Conservation (phyloP, 2,329 filamentous ascomycete species). For the Cryphonectria parasitica region DNA sequence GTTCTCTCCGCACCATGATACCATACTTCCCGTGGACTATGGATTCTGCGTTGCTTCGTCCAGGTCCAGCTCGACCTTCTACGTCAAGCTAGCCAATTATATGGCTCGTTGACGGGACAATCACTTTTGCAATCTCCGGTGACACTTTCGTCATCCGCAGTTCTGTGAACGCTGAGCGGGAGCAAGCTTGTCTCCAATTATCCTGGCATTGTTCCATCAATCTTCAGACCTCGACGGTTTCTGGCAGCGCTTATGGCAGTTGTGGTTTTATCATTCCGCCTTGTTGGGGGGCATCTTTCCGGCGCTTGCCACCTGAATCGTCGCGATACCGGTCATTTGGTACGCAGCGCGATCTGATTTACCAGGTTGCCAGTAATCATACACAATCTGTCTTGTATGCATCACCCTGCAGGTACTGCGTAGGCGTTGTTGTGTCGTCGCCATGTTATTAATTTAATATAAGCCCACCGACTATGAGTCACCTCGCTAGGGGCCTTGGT, state of each 20-base stretch:
- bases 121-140: conserved; percentile 52
- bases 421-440: neutral
- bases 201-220: conserved; percentile 53
- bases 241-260: neutral
- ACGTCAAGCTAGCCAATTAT: conserved; percentile 25
- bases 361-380: neutral
- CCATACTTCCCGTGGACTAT: conserved; percentile 32
- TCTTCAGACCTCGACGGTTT: conserved; percentile 46
- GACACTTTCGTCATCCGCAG: conserved; percentile 43
- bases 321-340: neutral
- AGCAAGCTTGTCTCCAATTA: conserved; percentile 45
- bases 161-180: conserved; percentile 51
- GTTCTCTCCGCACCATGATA: conserved; percentile 17
- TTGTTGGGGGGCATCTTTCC: neutral
- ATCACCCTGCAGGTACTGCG: neutral
- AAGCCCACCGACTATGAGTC: neutral
- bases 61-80: conserved; percentile 17
- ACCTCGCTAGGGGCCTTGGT: neutral
- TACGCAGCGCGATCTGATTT: neutral
- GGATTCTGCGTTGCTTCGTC: conserved; percentile 28
- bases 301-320: neutral
- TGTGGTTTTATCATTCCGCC: conserved; percentile 7
- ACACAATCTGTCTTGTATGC: neutral
- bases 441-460: neutral
- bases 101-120: conserved; percentile 51